Percentiles rank a stretch among this genome's conserved stretches.
phyloP scores from a whole-genome alignment of 495 filamentous ascomycete genomes.

The Opeltia flavorubescens region DNA sequence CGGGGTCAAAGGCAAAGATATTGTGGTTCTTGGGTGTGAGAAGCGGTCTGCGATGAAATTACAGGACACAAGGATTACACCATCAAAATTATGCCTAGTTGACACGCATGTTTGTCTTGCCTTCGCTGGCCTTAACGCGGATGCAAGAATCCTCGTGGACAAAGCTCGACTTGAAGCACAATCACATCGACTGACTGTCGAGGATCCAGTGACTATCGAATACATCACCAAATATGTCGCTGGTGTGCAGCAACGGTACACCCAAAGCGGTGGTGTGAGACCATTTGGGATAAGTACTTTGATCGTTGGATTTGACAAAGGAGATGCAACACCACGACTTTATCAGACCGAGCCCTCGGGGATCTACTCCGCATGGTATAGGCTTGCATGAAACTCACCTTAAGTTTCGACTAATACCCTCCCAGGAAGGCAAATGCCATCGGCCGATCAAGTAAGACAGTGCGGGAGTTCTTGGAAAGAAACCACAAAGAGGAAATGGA shows the following conservation, averaged over 20 bases:
- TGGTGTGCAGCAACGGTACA: conserved; percentile 95
- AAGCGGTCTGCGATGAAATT: conserved; percentile 98
- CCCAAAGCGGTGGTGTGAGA: conserved; percentile 91
- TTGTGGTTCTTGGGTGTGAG: conserved; percentile 94
- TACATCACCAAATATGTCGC: conserved; percentile 99
- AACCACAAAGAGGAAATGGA: conserved; percentile 98
- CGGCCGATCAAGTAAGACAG: conserved; percentile 94
- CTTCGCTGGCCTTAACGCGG: conserved; percentile 92
- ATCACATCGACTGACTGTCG: conserved; percentile 93
- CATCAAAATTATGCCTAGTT: conserved; percentile 89
- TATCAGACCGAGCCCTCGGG: conserved; percentile 98
- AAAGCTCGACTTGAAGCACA: conserved; percentile 94
- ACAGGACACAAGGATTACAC: conserved; percentile 97
- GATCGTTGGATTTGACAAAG: conserved; percentile 92
- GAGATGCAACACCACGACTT: conserved; percentile 67
- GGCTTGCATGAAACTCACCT: conserved; percentile 8
- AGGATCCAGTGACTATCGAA: conserved; percentile 93
- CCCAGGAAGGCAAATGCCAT: conserved; percentile 97
- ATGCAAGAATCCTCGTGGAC: conserved; percentile 93
- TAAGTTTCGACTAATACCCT: conserved; percentile 4
- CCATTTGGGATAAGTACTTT: conserved; percentile 97
- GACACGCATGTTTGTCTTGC: conserved; percentile 94
- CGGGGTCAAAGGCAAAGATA: conserved; percentile 86
- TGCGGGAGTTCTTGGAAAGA: conserved; percentile 92
- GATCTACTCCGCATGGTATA: conserved; percentile 95